Evolutionary conservation across 495 filamentous ascomycete genomes (phyloP).

Genomic region (Aspergillus biplanus): DNA sequence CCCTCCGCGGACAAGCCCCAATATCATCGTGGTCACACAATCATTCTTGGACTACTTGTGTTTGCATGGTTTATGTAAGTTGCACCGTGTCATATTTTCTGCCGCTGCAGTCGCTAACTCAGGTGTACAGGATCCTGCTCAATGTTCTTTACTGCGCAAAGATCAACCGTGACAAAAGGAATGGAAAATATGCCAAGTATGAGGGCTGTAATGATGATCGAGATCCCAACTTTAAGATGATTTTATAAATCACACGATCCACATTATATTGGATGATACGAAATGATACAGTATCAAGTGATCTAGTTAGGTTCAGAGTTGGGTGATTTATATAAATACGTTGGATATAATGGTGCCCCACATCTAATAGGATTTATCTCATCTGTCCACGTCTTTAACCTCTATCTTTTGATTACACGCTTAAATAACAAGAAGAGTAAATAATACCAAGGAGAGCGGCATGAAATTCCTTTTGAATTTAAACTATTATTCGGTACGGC

Average conservation of each 20-base stretch:
- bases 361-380: no score
- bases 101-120: constrained; percentile 5
- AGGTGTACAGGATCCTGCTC: constrained; percentile 51
- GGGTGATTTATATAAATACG: no score
- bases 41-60: constrained; percentile 59
- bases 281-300: neutral
- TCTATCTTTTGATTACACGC: no score
- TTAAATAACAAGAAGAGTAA: no score
- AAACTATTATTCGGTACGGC: no score
- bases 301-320: no score
- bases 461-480: no score
- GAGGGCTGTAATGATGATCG: constrained; percentile 65
- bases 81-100: neutral
- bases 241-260: constrained; percentile 43
- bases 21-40: constrained; percentile 59
- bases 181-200: constrained; percentile 64
- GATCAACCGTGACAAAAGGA: constrained; percentile 66
- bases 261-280: neutral
- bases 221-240: constrained; percentile 65
- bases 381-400: no score
- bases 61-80: constrained; percentile 69
- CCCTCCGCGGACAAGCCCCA: constrained; percentile 52
- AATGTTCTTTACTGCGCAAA: constrained; percentile 70
- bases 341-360: no score
- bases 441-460: no score